Percentiles rank a stretch among this genome's conserved stretches.
Conservation (phyloP, 805 yeast genomes). For the Komagataella kurtzmanii region DNA sequence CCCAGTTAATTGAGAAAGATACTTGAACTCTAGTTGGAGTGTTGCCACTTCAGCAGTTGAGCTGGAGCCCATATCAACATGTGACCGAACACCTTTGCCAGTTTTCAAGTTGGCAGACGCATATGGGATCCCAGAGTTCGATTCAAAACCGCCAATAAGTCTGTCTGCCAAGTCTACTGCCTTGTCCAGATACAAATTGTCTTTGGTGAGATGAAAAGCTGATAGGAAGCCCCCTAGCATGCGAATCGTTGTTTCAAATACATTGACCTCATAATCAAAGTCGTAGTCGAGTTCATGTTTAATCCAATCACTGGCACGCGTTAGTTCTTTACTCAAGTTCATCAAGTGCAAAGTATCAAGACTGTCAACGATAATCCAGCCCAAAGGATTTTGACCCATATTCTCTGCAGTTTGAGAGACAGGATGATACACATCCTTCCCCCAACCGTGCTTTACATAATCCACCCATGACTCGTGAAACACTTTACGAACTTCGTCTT, state of each 20-base stretch:
- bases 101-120: conserved; percentile 63
- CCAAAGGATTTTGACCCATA: conserved; percentile 73
- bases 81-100: conserved; percentile 45
- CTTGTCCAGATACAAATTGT: conserved; percentile 59
- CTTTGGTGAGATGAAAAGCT: conserved; percentile 59
- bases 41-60: conserved; percentile 88
- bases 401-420: conserved; percentile 46
- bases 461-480: conserved; percentile 70
- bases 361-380: conserved; percentile 88
- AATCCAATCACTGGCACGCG: conserved; percentile 64
- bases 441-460: conserved; percentile 72
- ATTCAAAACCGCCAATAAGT: conserved; percentile 53
- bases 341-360: conserved; percentile 72
- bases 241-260: conserved; percentile 89
- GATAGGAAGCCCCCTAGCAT: conserved; percentile 90
- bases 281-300: conserved; percentile 53
- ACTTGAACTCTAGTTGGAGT: conserved; percentile 77
- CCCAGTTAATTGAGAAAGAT: conserved; percentile 68
- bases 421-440: conserved; percentile 68
- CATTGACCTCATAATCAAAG: conserved; percentile 63
- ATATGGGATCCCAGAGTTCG: conserved; percentile 60
- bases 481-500: conserved; percentile 46
- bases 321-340: conserved; percentile 52
- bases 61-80: conserved; percentile 63
- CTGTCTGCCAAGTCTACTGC: conserved; percentile 74